Evolutionary conservation across 225 moss, liverwort and hornwort species (phyloP).

Genomic region (Takakia lepidozioides): DNA sequence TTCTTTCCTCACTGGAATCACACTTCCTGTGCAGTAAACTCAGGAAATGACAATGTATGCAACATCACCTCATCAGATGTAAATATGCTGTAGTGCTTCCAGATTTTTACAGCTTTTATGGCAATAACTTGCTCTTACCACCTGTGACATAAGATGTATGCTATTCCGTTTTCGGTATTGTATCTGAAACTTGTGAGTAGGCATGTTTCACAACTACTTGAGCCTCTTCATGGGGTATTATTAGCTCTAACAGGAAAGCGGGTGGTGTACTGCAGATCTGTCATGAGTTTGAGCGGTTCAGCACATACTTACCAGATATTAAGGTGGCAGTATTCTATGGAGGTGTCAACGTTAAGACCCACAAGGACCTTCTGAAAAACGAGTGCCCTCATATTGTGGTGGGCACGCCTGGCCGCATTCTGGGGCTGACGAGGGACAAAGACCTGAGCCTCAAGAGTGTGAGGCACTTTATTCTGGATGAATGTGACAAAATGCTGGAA

Average conservation of each 20-base stretch:
- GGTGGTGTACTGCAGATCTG: slow-evolving; percentile 28
- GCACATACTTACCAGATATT: slow-evolving; percentile 55
- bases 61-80: too few species aligned
- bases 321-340: slow-evolving; percentile 65
- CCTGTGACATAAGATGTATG: too few species aligned
- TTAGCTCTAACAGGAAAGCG: background rate
- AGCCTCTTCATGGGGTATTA: too few species aligned
- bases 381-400: slow-evolving; percentile 67
- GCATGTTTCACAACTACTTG: too few species aligned
- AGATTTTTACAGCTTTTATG: too few species aligned
- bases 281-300: slow-evolving; percentile 66
- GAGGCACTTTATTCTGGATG: slow-evolving; percentile 59
- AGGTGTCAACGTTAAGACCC: slow-evolving; percentile 59
- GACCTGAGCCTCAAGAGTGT: slow-evolving; percentile 63
- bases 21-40: too few species aligned
- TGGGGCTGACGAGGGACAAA: slow-evolving; percentile 54
- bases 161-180: too few species aligned
- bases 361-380: slow-evolving; percentile 56
- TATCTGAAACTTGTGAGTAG: too few species aligned
- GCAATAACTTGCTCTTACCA: too few species aligned
- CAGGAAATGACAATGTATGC: too few species aligned
- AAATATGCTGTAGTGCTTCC: too few species aligned
- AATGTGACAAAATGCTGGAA: slow-evolving; percentile 70
- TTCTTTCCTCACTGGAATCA: too few species aligned
- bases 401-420: slow-evolving; percentile 55